These are phyloP conservation scores for Cyclaneusma minus DNA, from an alignment of 2,329 filamentous ascomycete species.

Conservation along the genomic window DNA sequence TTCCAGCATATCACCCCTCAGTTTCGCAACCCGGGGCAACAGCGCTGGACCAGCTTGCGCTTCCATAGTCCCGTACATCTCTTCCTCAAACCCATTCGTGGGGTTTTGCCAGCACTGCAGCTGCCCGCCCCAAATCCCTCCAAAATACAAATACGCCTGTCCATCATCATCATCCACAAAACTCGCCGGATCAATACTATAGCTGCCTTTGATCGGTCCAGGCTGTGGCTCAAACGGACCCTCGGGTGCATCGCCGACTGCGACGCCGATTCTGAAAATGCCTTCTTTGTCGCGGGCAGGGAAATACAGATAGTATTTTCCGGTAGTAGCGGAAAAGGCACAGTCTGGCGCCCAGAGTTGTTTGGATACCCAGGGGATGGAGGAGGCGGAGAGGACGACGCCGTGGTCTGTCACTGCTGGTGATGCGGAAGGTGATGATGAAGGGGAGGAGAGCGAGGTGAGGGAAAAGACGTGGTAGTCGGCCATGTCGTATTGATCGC, in stretches of 20 bases:
- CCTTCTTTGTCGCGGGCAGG: conserved; percentile 56
- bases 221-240: conserved; percentile 56
- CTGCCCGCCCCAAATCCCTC: conserved; percentile 69
- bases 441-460: conserved; percentile 32
- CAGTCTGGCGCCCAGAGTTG: conserved; percentile 73
- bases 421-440: conserved; percentile 1
- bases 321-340: conserved; percentile 52
- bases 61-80: conserved; percentile 41
- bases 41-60: conserved; percentile 44
- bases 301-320: conserved; percentile 64
- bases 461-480: conserved; percentile 66
- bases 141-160: conserved; percentile 56
- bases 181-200: conserved; percentile 61
- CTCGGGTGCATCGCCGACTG: conserved; percentile 43
- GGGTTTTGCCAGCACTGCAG: conserved; percentile 57
- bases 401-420: conserved; percentile 54
- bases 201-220: conserved; percentile 50
- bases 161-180: conserved; percentile 61
- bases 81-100: conserved; percentile 35
- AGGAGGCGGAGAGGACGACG: conserved; percentile 44
- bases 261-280: conserved; percentile 63
- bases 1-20: conserved; percentile 49
- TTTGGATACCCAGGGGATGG: conserved; percentile 63
- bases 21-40: conserved; percentile 47
- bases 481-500: conserved; percentile 72